These are phyloP conservation scores for Rhodotorula sp. DNA, from an alignment of 1,284 basidiomycete species.

Conservation along the genomic window DNA sequence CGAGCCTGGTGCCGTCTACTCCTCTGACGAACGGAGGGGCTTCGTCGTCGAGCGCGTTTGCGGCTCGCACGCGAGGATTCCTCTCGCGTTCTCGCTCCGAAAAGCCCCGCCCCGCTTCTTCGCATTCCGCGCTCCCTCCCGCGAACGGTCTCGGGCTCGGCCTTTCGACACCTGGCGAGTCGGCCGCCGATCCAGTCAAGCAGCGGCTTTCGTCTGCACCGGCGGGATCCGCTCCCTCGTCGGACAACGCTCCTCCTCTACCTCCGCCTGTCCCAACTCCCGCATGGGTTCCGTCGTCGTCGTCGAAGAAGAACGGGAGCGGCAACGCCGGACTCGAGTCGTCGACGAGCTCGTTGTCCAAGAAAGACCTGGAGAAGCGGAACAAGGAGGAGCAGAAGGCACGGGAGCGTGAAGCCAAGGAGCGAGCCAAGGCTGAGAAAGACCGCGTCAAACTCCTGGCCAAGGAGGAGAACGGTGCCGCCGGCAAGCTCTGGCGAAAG, in stretches of 20 bases:
- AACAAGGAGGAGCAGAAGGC: conserved; percentile 38
- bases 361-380: conserved; percentile 35
- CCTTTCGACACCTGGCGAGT: neutral
- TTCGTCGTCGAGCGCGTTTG: conserved; percentile 6
- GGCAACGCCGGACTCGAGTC: neutral
- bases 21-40: neutral
- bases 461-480: conserved; percentile 29
- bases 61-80: conserved; percentile 10
- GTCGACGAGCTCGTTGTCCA: conserved; percentile 16
- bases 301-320: neutral
- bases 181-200: neutral
- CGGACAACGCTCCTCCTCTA: neutral
- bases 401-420: conserved; percentile 28
- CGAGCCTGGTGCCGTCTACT: neutral
- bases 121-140: conserved; percentile 1
- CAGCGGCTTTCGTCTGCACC: conserved; percentile 4
- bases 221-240: neutral
- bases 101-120: neutral
- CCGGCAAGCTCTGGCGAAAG: conserved; percentile 25
- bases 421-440: conserved; percentile 32
- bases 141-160: conserved; percentile 17
- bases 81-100: conserved; percentile 12
- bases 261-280: neutral
- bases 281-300: neutral
- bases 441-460: conserved; percentile 25